Evolutionary conservation across 441 rosid genomes (phyloP).

Genomic region (Pelargonium citronellum): DNA sequence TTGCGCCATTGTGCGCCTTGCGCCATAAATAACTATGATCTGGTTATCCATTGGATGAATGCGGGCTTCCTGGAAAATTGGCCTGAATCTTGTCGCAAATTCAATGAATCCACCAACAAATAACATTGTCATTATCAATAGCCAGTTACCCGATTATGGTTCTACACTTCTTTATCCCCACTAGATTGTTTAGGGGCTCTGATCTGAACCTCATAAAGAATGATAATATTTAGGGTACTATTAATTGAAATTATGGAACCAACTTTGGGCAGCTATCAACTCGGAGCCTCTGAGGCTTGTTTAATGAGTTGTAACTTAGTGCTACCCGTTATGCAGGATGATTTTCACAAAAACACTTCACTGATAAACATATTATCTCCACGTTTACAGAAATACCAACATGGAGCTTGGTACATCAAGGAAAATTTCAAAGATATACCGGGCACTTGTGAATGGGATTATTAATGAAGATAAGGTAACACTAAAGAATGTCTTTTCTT

Average conservation of each 20-base stretch:
- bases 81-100: background rate
- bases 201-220: background rate
- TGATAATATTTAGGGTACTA: background rate
- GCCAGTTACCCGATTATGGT: background rate
- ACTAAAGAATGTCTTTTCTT: background rate
- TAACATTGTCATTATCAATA: background rate
- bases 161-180: background rate
- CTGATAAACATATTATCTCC: conserved; percentile 17
- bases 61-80: background rate
- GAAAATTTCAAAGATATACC: conserved; percentile 68
- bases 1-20: no score
- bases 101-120: conserved; percentile 1
- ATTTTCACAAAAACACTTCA: conserved; percentile 6
- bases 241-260: background rate
- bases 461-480: conserved; percentile 59
- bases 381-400: conserved; percentile 29
- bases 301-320: background rate
- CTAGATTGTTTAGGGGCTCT: conserved; percentile 7
- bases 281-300: background rate
- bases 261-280: background rate
- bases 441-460: conserved; percentile 67
- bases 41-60: conserved; percentile 12
- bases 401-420: conserved; percentile 31
- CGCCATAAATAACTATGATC: no score
- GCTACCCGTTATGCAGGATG: background rate